Percentiles rank a stretch among this genome's conserved stretches.
These are phyloP conservation scores for Oryza meridionalis DNA, from an alignment of 176 grass and related monocot species.

Conservation along the genomic window DNA sequence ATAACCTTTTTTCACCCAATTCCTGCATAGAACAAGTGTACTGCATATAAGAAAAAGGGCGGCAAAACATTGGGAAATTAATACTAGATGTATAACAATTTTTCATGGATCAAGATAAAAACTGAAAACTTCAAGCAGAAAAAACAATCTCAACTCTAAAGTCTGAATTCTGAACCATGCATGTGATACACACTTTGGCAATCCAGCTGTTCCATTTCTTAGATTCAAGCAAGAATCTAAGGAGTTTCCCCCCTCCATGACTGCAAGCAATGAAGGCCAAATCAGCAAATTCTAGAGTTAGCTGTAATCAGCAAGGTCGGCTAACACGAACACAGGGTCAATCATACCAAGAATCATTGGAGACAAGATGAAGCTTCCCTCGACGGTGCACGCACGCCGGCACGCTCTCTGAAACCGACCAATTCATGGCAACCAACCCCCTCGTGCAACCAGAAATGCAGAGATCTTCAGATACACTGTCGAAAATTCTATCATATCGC, in stretches of 20 bases:
- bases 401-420: conserved; percentile 19
- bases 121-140: neutral
- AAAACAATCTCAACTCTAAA: neutral
- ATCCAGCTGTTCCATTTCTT: neutral
- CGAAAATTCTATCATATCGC: neutral
- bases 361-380: conserved; percentile 42
- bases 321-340: conserved; percentile 21
- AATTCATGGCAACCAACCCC: conserved; percentile 37
- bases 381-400: neutral
- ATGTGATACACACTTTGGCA: neutral
- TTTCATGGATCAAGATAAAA: neutral
- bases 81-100: neutral
- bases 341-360: conserved; percentile 24
- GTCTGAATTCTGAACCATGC: neutral
- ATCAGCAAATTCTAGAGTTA: neutral
- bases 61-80: neutral
- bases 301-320: conserved; percentile 26
- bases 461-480: conserved; percentile 34
- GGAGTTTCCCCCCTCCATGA: neutral
- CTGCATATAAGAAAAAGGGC: neutral
- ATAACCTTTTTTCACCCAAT: neutral
- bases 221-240: conserved; percentile 41
- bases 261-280: neutral
- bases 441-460: conserved; percentile 51
- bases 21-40: neutral